Evolutionary conservation across 495 filamentous ascomycete genomes (phyloP).

Genomic region (Jackrogersella multiformis): DNA sequence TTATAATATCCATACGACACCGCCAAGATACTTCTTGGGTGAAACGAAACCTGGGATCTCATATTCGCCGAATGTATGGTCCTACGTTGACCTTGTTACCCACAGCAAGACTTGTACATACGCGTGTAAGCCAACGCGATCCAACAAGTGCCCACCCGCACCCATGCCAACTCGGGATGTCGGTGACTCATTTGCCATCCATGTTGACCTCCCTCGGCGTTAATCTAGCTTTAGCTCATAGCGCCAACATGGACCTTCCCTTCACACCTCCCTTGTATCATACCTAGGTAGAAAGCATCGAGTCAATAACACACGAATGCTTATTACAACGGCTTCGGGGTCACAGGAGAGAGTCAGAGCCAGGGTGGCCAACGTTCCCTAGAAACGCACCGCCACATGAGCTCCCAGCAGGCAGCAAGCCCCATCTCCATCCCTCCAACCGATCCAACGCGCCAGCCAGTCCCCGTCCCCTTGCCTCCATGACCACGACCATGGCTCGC

Average conservation of each 20-base stretch:
- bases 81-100: not conserved
- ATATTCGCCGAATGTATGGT: not conserved
- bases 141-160: not conserved
- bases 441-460: too few relatives aligned
- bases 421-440: not conserved
- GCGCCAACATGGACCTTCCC: not conserved
- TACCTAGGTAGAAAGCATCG: not conserved
- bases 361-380: not conserved
- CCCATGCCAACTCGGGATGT: not conserved
- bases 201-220: constrained; percentile 1
- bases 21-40: not conserved
- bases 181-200: not conserved
- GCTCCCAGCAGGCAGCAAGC: constrained; percentile 11
- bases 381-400: not conserved
- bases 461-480: not conserved
- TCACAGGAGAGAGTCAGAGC: not conserved
- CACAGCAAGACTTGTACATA: not conserved
- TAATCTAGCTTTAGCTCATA: not conserved
- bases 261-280: not conserved
- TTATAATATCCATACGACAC: not conserved
- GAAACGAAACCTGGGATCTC: not conserved
- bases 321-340: not conserved
- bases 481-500: not conserved
- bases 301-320: not conserved
- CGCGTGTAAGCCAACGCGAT: not conserved